Evolutionary conservation across 345 rosid genomes (phyloP), one percentile per base, ranked within the genome.

Genomic region (Lepidium didymum): DNA sequence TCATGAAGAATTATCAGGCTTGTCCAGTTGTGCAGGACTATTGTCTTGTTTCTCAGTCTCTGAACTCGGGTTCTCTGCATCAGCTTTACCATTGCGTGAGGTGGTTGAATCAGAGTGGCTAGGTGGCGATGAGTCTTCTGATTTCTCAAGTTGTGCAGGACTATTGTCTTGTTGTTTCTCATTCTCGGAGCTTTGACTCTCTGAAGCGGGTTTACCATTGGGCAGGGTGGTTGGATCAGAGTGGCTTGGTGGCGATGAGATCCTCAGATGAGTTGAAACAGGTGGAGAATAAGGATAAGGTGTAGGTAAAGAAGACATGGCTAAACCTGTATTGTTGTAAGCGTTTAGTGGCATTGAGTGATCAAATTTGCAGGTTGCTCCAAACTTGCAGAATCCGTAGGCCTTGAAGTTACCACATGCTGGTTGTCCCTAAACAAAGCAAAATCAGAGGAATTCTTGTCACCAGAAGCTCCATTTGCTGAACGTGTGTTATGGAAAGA

Each of bases 311-410:
- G 84, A 68, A 45, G 78, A 78, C 75, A 78, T n/a, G 80, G 81
- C 77, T 75, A 75, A 50, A 41, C 77, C 40, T 44, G 79, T 81
- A 75, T 72, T 52, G 47, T 33, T 58, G 50, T 55, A 78, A 21
- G 89, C 66, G 67, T 82, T 85, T 58, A 77, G 73, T 67, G 79
- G 45, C 74, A 74, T 76, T 21, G 89, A 82, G 70, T 89, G 96
- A 76, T 89, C 96, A 42, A 75, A 87, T 82, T 76, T 82, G 81
- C 96, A 89, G 56, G 66, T 82, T 62, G 86, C 85, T 16, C 96
- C 96, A 35, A 55, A 85, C 77, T 87, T 85, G 81, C 96, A 89
- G 46, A 85, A 54, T 31, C 96, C 96, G 16, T 82, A 76, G 69
- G 74, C 80, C 54, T 50, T 81, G 78, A 85, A 87, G 81, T 78